Evolutionary conservation across 352 stramenopile species (phyloP).

Genomic region (Peronosclerospora sorghi): DNA sequence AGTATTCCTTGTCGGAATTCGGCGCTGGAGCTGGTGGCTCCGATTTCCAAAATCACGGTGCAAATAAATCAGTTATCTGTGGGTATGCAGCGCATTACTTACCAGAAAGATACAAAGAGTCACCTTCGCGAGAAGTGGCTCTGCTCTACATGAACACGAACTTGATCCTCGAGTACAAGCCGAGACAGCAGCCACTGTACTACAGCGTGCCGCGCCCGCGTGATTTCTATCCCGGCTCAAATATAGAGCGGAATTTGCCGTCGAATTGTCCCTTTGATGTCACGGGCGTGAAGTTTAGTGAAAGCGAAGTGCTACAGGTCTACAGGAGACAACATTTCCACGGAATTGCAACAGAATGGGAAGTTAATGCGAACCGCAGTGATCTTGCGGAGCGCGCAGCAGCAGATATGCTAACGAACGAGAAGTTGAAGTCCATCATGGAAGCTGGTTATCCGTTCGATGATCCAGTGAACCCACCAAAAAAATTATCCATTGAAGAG

Average conservation of each 20-base stretch:
- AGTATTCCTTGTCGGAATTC: slow-evolving; percentile 29
- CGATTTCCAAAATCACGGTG: slow-evolving; percentile 18
- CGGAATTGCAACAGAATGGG: slow-evolving; percentile 15
- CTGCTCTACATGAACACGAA: slow-evolving; percentile 45
- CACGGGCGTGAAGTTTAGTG: slow-evolving; percentile 16
- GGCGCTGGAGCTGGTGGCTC: slow-evolving; percentile 25
- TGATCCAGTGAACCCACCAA: slow-evolving; percentile 12
- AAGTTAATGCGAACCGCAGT: slow-evolving; percentile 10
- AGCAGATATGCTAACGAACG: slow-evolving; percentile 13
- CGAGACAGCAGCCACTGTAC: slow-evolving; percentile 22
- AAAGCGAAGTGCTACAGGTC: slow-evolving; percentile 20
- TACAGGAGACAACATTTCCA: slow-evolving; percentile 27
- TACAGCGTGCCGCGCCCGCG: slow-evolving; percentile 22
- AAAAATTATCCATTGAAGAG: slow-evolving; percentile 7
- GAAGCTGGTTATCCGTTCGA: slow-evolving; percentile 6
- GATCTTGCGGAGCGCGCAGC: slow-evolving; percentile 6
- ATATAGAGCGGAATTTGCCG: slow-evolving; percentile 21
- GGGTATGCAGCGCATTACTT: slow-evolving; percentile 38
- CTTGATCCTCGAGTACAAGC: slow-evolving; percentile 30
- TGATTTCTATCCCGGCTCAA: slow-evolving; percentile 29
- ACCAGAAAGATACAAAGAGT: slow-evolving; percentile 16
- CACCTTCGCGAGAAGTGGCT: slow-evolving; percentile 11
- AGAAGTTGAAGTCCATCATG: slow-evolving; percentile 11
- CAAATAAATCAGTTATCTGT: slow-evolving; percentile 27
- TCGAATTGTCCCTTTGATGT: slow-evolving; percentile 35